Percentiles rank a stretch among this genome's conserved stretches.
Evolutionary conservation across 2,329 filamentous ascomycete species (phyloP).

Genomic region (Phialemoniopsis sp.): DNA sequence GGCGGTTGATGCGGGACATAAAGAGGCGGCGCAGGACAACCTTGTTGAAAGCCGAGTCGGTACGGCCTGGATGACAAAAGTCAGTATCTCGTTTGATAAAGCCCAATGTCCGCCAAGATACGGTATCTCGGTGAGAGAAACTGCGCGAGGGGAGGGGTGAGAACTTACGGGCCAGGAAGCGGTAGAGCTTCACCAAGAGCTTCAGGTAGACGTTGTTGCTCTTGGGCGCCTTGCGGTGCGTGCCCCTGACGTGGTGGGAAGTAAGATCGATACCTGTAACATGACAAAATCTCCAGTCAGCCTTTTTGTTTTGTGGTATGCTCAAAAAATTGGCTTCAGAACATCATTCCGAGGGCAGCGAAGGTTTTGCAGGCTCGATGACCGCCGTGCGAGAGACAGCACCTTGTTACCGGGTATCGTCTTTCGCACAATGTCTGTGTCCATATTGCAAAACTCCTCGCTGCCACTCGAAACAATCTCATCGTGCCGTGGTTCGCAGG

Average conservation of each 20-base stretch:
- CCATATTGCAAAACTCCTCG: no score
- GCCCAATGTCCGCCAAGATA: no score
- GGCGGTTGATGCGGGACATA: constrained; percentile 98
- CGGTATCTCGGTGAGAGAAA: no score
- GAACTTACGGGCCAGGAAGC: constrained; percentile 88
- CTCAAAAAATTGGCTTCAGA: constrained; percentile 41
- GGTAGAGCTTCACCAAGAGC: constrained; percentile 97
- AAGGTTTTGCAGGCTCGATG: no score
- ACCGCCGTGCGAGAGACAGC: no score
- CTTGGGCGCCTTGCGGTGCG: constrained; percentile 93
- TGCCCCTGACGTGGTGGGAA: constrained; percentile 64
- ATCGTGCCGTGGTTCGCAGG: no score
- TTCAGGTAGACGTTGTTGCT: constrained; percentile 97
- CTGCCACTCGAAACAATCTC: no score
- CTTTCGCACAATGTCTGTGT: no score
- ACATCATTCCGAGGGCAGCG: no score
- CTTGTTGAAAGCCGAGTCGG: constrained; percentile 98
- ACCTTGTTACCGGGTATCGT: no score
- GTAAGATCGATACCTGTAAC: constrained; percentile 67
- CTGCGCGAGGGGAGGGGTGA: constrained; percentile 1
- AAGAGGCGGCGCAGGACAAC: constrained; percentile 95
- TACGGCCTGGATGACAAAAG: constrained; percentile 64
- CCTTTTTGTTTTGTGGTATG: constrained; percentile 58
- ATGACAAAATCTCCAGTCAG: constrained; percentile 49
- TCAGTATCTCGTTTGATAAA: no score